A percentile compares a stretch with the other conserved stretches of the same genome.
phyloP scores from a whole-genome alignment of 2,329 filamentous ascomycete genomes.

The Ceratocystis huliohia region DNA sequence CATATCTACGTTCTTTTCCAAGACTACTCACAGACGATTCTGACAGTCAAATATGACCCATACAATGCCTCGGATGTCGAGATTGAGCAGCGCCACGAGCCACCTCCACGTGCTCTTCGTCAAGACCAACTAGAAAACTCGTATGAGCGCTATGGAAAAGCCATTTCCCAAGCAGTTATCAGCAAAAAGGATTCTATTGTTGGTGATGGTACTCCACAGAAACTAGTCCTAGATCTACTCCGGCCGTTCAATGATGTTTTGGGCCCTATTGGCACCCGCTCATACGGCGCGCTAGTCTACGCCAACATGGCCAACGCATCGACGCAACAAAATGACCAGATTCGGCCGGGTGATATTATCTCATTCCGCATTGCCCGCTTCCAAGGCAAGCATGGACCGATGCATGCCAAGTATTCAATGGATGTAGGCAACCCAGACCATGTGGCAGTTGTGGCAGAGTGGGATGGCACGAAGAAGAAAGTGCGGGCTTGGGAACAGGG shows the following conservation, averaged over 20 bases:
- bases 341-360: constrained; percentile 82
- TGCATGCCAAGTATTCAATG: constrained; percentile 84
- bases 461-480: constrained; percentile 98
- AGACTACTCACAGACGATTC: constrained; percentile 89
- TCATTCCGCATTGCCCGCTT: constrained; percentile 87
- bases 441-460: constrained; percentile 83
- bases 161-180: constrained; percentile 57
- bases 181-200: constrained; percentile 68
- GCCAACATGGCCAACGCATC: constrained; percentile 90
- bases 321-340: constrained; percentile 81
- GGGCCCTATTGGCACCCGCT: constrained; percentile 69
- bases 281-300: constrained; percentile 87
- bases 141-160: constrained; percentile 68
- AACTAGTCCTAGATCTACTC: constrained; percentile 67
- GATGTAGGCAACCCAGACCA: constrained; percentile 86
- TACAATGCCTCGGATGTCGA: constrained; percentile 58
- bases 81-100: constrained; percentile 76
- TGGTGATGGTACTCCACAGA: constrained; percentile 69
- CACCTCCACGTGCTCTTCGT: constrained; percentile 65
- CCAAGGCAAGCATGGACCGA: constrained; percentile 85
- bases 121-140: constrained; percentile 88
- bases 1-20: constrained; percentile 81
- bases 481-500: constrained; percentile 92
- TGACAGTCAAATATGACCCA: constrained; percentile 68
- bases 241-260: constrained; percentile 61